phyloP scores from a whole-genome alignment of 2,329 filamentous ascomycete genomes.

The Sclerotinia minor region DNA sequence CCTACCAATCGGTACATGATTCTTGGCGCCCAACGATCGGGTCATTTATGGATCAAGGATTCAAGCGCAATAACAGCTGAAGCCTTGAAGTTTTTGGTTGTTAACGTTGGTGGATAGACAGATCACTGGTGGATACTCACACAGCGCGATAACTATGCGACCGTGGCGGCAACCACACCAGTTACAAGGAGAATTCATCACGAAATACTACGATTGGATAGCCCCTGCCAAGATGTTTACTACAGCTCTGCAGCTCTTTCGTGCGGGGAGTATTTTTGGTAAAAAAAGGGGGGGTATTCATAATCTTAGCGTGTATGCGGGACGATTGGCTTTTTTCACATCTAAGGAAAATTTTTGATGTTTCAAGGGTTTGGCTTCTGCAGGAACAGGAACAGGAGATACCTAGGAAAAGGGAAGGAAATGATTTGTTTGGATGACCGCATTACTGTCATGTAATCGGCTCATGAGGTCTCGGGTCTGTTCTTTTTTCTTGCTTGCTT shows the following conservation, averaged over 20 bases:
- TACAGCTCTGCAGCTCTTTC: too few species aligned
- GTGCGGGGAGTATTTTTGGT: background rate
- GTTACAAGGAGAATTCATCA: background rate
- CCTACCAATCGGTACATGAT: background rate
- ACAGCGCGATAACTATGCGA: background rate
- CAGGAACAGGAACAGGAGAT: conserved; percentile 3
- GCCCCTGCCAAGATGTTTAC: conserved; percentile 17
- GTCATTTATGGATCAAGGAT: background rate
- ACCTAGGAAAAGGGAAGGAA: too few species aligned
- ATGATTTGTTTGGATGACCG: background rate
- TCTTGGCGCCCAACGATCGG: conserved; percentile 5
- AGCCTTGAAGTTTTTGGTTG: too few species aligned
- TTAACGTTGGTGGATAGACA: background rate
- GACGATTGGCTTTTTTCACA: conserved; percentile 15
- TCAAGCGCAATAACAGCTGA: background rate
- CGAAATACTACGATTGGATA: conserved; percentile 19
- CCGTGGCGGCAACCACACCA: conserved; percentile 5
- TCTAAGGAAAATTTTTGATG: background rate
- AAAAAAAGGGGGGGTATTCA: background rate
- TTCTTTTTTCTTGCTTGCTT: background rate
- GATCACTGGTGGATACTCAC: background rate
- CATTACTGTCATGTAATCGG: background rate
- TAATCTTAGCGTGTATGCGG: conserved; percentile 17
- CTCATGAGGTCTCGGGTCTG: background rate
- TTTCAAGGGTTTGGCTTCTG: background rate